Base-by-base conservation (phyloP, 2,329 filamentous ascomycete genomes). In the Thermoascus crustaceus region DNA sequence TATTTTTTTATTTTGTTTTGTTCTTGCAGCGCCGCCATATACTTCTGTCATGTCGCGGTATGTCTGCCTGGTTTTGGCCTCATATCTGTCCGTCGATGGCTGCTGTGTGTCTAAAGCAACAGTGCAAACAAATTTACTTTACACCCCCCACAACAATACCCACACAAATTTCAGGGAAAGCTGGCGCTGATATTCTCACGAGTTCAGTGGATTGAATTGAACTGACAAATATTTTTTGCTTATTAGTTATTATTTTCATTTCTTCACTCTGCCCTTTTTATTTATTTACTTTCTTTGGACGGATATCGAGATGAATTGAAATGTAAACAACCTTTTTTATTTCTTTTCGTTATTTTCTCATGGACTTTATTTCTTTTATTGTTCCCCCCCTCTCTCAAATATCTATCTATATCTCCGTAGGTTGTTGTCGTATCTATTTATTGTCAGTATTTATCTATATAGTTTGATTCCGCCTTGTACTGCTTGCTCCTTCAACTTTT, bases 1-100 rank as follows among this genome's bases (percentile, higher is more conserved):
- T 44, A 40, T 45, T 50, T 17, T 21, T 45, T 34, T 48, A 43
- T 44, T 43, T 36, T 48, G 41, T 33, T 35, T 39, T 40, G 10
- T 18, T 34, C 22, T n/a, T n/a, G n/a, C n/a, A n/a, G n/a, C n/a
- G 32, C 21, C 14, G 22, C 22, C 14, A 27, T 34, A 31, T 39
- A 46, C 32, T 30, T 20, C n/a, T n/a, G n/a, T n/a, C n/a, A n/a
- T n/a, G n/a, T n/a, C n/a, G n/a, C n/a, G n/a, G n/a, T n/a, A n/a
- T n/a, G n/a, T n/a, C n/a, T n/a, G n/a, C n/a, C n/a, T n/a, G n/a
- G n/a, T n/a, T n/a, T n/a, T n/a, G n/a, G n/a, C n/a, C n/a, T n/a
- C n/a, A n/a, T n/a, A n/a, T n/a, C n/a, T n/a, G n/a, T n/a, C n/a
- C n/a, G n/a, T n/a, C n/a, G n/a, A n/a, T n/a, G n/a, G n/a, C n/a